Evolutionary conservation across 2,329 filamentous ascomycete genomes (phyloP), one percentile per base, ranked within the genome.

Genomic region (Hypoxylon sp.): DNA sequence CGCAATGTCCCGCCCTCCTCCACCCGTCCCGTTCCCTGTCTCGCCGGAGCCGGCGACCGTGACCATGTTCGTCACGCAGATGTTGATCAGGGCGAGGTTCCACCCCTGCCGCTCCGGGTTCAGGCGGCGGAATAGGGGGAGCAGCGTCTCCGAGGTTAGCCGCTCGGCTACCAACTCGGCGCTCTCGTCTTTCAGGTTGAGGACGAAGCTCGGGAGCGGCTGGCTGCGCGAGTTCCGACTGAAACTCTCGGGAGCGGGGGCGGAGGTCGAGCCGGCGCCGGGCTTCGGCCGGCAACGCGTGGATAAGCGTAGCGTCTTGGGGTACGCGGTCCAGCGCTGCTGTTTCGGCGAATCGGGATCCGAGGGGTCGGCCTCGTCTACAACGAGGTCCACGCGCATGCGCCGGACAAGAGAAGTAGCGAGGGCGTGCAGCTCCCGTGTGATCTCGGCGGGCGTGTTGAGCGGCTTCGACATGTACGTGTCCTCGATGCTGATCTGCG

Each of bases 401-500:
- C 94, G 86, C 30, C 87, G 86, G 11, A 97, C 77, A 8, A 98
- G 81, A 69, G 91, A 93, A 11, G 81, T 82, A 0, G 91, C 84
- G 1, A 97, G 80, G 64, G 86, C 84, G n/a, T 81, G 78, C 40
- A 97, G 81, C 78, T 96, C 90, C 67, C 86, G 87, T 42, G 82
- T 79, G 28, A 96, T 87, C 62, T 89, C 84, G 0, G 86, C 77
- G 53, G 90, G 75, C 0, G 84, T 88, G 70, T 91, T 86, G 1
- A 97, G 81, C 0, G 89, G 87, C 22, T 87, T 85, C 1, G 85
- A 83, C 32, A 85, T 83, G 76, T 97, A 98, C 14, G 93, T 96
- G 78, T 98, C 94, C 75, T 98, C 95, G 68, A 98, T 96, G 77
- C 93, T 96, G 75, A 98, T 96, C 77, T 97, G 94, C 1, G 88